phyloP scores from a whole-genome alignment of 202 grass and related monocot genomes.

The Musa balbisiana region DNA sequence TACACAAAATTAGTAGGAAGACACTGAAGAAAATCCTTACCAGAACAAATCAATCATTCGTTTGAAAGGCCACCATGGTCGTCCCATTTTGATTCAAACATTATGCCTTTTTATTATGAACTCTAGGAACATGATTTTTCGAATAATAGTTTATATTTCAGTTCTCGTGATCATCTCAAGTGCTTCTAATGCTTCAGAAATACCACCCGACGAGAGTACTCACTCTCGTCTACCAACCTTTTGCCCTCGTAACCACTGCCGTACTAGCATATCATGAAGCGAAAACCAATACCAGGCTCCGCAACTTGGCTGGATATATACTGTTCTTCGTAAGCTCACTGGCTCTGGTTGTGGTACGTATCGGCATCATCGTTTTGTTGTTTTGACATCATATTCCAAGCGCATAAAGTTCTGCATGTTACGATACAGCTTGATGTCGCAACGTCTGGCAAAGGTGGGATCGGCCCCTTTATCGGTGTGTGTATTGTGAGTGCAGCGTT shows the following conservation, averaged over 20 bases:
- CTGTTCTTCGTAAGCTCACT: conserved; percentile 67
- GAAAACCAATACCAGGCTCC: conserved; percentile 48
- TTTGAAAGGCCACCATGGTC: no score
- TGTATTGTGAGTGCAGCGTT: conserved; percentile 41
- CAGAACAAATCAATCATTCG: no score
- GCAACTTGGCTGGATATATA: conserved; percentile 49
- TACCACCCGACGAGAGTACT: conserved; percentile 57
- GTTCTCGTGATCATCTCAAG: no score
- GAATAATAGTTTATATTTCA: no score
- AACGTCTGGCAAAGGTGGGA: conserved; percentile 46
- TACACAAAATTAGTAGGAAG: no score
- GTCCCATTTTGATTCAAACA: no score
- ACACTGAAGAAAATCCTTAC: no score
- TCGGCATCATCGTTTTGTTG: not conserved
- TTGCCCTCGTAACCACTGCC: conserved; percentile 42
- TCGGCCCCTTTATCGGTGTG: conserved; percentile 45
- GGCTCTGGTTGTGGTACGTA: conserved; percentile 41
- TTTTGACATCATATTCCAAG: no score
- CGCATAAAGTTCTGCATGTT: no score
- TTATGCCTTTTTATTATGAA: no score
- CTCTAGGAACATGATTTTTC: no score
- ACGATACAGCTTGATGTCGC: conserved; percentile 50
- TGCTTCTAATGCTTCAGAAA: conserved; percentile 29
- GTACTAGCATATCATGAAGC: conserved; percentile 60
- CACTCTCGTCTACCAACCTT: conserved; percentile 65